A percentile compares a stretch with the other conserved stretches of the same genome.
These are phyloP conservation scores for Lactifluus subvellereus DNA, from an alignment of 768 basidiomycete genomes.

Conservation along the genomic window DNA sequence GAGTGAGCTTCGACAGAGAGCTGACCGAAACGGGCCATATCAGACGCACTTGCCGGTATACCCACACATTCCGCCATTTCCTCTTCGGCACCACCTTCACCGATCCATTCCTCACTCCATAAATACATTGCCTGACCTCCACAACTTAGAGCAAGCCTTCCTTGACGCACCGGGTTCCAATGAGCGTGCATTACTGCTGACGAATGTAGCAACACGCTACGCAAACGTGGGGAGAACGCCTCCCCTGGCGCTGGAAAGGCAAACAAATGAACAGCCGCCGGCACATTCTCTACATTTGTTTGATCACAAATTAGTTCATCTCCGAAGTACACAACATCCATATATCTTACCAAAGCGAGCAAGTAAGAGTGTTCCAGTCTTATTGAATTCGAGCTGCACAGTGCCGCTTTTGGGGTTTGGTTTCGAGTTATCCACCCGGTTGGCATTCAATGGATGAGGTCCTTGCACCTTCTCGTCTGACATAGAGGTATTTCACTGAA, in stretches of 20 bases:
- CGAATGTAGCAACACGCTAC: constrained; percentile 62
- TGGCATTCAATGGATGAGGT: constrained; percentile 45
- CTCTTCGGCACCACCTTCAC: constrained; percentile 45
- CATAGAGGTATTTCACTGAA: neutral
- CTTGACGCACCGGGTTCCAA: constrained; percentile 85
- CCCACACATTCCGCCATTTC: constrained; percentile 91
- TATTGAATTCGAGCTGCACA: constrained; percentile 76
- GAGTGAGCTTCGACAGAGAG: neutral
- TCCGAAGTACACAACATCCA: neutral
- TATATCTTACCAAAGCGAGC: constrained; percentile 58
- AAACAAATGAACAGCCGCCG: constrained; percentile 62
- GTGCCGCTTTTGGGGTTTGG: constrained; percentile 61
- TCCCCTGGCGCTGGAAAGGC: constrained; percentile 60
- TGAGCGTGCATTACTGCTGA: constrained; percentile 56
- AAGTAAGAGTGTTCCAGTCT: constrained; percentile 64
- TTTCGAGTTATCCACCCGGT: constrained; percentile 53
- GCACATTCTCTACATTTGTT: constrained; percentile 48
- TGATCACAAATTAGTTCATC: constrained; percentile 15
- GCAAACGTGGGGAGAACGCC: constrained; percentile 53
- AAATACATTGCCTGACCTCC: constrained; percentile 61
- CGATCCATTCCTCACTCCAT: constrained; percentile 82
- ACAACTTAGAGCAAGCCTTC: constrained; percentile 61
- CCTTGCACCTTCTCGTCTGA: constrained; percentile 63
- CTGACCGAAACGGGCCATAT: neutral
- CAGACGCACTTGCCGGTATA: constrained; percentile 72